These are phyloP conservation scores for Sarocladiaceae sp. DNA, from an alignment of 2,329 filamentous ascomycete genomes.

Conservation along the genomic window DNA sequence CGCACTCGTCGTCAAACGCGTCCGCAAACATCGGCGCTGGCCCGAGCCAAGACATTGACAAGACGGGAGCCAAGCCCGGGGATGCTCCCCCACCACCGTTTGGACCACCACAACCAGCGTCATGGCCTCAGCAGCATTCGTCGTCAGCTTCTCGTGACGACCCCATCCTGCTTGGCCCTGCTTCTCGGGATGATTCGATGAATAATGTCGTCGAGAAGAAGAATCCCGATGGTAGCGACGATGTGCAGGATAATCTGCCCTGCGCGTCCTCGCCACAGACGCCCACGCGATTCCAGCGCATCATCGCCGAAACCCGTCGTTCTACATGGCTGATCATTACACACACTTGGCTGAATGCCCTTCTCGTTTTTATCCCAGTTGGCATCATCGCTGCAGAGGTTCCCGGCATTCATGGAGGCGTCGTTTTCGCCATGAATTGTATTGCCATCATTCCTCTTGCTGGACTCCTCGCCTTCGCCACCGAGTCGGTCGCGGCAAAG, in stretches of 20 bases:
- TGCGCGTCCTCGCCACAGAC: not conserved
- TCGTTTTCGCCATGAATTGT: constrained; percentile 71
- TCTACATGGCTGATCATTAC: constrained; percentile 54
- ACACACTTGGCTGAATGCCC: constrained; percentile 73
- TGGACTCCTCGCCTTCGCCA: constrained; percentile 67
- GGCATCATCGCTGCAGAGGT: constrained; percentile 64
- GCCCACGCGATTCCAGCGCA: constrained; percentile 23
- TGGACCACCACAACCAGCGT: constrained; percentile 1
- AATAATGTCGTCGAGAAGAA: not conserved
- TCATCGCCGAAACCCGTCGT: constrained; percentile 44
- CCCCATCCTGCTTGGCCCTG: not conserved
- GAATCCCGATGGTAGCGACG: not conserved
- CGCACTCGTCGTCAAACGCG: not conserved
- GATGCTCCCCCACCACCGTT: constrained; percentile 4
- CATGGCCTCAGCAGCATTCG: not conserved
- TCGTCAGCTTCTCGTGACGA: not conserved
- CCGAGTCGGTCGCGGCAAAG: constrained; percentile 68
- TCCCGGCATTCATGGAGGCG: constrained; percentile 48
- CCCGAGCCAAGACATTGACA: constrained; percentile 3
- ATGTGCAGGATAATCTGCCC: not conserved
- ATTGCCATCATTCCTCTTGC: constrained; percentile 73
- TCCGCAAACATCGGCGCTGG: not conserved
- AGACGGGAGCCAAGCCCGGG: constrained; percentile 7
- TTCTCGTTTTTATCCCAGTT: constrained; percentile 73
- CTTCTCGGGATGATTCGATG: not conserved